Percentiles rank a stretch among this genome's conserved stretches.
Conservation (phyloP, 1,284 basidiomycete genomes). For the Ceraceosorus guamensis region DNA sequence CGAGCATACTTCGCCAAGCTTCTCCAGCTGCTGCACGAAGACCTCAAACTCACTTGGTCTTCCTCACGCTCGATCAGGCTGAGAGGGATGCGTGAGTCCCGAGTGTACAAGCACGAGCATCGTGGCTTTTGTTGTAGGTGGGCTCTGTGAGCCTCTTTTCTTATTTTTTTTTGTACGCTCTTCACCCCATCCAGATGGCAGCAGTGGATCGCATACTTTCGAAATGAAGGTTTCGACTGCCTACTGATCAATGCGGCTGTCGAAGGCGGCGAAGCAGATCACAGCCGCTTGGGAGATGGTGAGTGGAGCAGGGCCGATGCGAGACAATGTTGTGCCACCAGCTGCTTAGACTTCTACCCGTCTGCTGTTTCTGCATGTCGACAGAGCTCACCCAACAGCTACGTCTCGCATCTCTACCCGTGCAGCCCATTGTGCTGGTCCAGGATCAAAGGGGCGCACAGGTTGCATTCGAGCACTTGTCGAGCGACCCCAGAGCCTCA, state of each 20-base stretch:
- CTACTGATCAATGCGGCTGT: neutral
- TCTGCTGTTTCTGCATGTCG: neutral
- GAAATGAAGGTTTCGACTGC: neutral
- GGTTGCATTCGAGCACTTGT: neutral
- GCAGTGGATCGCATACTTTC: neutral
- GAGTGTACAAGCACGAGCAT: too few species aligned
- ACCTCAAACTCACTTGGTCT: neutral
- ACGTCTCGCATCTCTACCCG: neutral
- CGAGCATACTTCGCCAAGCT: neutral
- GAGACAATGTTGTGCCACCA: neutral
- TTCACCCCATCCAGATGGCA: neutral
- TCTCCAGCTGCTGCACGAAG: too few species aligned
- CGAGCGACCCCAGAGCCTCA: neutral
- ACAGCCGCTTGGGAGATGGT: neutral
- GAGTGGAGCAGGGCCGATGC: too few species aligned
- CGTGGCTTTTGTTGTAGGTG: too few species aligned
- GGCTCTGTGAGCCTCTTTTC: neutral
- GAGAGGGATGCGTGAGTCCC: neutral
- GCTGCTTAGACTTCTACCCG: neutral
- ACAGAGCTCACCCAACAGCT: neutral
- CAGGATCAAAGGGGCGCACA: neutral
- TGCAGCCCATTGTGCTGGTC: neutral
- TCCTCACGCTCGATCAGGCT: neutral
- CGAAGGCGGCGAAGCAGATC: neutral
- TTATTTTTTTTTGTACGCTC: neutral